Base-by-base conservation (phyloP, 2,329 filamentous ascomycete genomes). In the Cadophora sp. region DNA sequence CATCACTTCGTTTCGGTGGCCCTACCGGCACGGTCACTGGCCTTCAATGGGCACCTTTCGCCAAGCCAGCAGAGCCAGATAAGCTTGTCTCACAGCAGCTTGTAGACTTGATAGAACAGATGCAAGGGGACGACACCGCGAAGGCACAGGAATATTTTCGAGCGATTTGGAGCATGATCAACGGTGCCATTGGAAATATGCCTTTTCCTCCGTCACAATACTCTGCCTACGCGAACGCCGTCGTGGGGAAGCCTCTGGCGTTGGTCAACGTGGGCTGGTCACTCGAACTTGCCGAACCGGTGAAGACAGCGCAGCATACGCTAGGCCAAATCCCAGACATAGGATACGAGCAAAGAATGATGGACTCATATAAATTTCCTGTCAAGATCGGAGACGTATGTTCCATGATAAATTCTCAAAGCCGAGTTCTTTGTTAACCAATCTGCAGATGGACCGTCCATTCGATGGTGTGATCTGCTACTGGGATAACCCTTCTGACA, bases 231-330 rank as follows among this genome's bases (percentile, higher is more conserved):
- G 61, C 62, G 8, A 68, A 68, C 24, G 61, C 66, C 7, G 64
- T 68, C 27, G 77, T 82, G 1, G 82, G 82, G 0, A 79, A 78
- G 55, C 82, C 82, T 0, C 73, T 84, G 0, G 82, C 82, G 0
- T 75, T 84, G 0, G 78, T 79, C 16, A 81, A 83, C 43, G 76
- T 75, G 19, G 82, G 80, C 3, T 81, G 73, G 73, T 79, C 76
- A 0, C 66, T 83, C 0, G 81, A 84, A 72, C 72, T 83, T 4
- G 66, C 66, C 4, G 66, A 61, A 26, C n/a, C 61, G 14, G 43
- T 56, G 12, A 40, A 46, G 8, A 55, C 40, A n/a, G 43, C 29
- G 2, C 60, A 64, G 53, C 51, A 67, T 22, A 67, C 60, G 9
- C 22, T 68, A 1, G 60, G 60, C 1, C 24, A 27, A 8, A 53